Evolutionary conservation across 129 eudicot genomes (phyloP).

Genomic region (Heracleum sosnowskyi): DNA sequence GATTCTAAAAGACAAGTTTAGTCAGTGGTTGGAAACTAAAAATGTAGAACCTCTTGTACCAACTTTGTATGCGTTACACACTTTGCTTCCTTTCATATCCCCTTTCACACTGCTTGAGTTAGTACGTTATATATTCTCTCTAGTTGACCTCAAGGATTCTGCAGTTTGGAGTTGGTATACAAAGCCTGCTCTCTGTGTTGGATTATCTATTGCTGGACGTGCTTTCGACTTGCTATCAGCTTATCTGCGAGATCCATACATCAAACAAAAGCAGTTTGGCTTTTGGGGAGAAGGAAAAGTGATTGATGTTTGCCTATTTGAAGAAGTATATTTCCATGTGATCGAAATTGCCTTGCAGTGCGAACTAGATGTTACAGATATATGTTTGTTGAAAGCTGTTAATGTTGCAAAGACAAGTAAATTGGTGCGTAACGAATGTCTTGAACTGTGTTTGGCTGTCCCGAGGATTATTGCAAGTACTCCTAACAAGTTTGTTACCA

Average conservation of each 20-base stretch:
- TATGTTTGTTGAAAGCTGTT: conserved; percentile 69
- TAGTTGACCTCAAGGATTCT: conserved; percentile 25
- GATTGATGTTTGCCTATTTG: conserved; percentile 41
- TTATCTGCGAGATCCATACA: conserved; percentile 19
- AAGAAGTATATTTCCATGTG: conserved; percentile 45
- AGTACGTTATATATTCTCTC: conserved; percentile 52
- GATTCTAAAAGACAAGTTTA: conserved; percentile 44
- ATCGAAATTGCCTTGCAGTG: conserved; percentile 32
- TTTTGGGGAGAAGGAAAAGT: conserved; percentile 22
- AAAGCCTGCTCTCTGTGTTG: conserved; percentile 41
- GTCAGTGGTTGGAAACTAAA: conserved; percentile 33
- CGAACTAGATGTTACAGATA: conserved; percentile 52
- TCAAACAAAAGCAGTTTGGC: conserved; percentile 8
- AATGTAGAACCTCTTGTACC: conserved; percentile 48
- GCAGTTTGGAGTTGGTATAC: conserved; percentile 26
- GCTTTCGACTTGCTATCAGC: conserved; percentile 46
- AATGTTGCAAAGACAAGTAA: conserved; percentile 34
- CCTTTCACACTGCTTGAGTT: conserved; percentile 79
- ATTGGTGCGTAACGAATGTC: conserved; percentile 20
- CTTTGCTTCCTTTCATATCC: conserved; percentile 54
- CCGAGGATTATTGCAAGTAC: conserved; percentile 49
- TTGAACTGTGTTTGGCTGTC: conserved; percentile 36
- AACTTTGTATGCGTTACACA: conserved; percentile 42
- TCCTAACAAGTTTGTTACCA: conserved; percentile 45
- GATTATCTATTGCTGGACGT: conserved; percentile 54